Evolutionary conservation across 1,284 basidiomycete species (phyloP).

Genomic region (Malassezia caprae): DNA sequence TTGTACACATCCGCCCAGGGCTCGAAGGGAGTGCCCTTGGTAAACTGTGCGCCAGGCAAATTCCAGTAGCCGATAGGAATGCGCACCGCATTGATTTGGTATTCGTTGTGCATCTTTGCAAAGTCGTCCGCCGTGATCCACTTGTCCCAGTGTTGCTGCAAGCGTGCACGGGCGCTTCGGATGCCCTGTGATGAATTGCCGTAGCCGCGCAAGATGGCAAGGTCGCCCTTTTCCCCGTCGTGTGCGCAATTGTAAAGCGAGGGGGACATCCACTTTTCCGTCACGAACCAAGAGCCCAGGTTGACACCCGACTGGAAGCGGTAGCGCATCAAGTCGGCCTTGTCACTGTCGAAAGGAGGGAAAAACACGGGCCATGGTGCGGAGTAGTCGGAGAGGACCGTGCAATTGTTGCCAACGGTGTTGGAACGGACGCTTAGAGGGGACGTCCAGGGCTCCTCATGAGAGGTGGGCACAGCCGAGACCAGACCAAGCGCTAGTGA

Average conservation of each 20-base stretch:
- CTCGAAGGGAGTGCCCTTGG: constrained; percentile 56
- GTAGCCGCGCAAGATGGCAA: constrained; percentile 51
- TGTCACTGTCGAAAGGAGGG: constrained; percentile 32
- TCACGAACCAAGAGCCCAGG: constrained; percentile 54
- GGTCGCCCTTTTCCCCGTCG: constrained; percentile 53
- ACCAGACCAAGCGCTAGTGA: neutral
- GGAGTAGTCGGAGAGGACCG: constrained; percentile 29
- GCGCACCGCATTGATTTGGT: constrained; percentile 49
- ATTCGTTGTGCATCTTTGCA: constrained; percentile 32
- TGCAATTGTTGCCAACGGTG: constrained; percentile 34
- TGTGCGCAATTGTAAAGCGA: constrained; percentile 60
- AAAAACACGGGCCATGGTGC: constrained; percentile 26
- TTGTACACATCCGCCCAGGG: constrained; percentile 58
- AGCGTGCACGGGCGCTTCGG: constrained; percentile 49
- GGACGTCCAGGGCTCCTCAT: neutral
- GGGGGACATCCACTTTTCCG: constrained; percentile 67
- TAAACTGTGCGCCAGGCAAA: constrained; percentile 47
- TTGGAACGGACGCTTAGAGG: neutral
- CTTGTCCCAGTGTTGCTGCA: constrained; percentile 70
- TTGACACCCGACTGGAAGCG: constrained; percentile 39
- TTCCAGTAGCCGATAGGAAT: constrained; percentile 48
- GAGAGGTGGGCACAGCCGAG: neutral
- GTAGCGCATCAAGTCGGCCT: constrained; percentile 38
- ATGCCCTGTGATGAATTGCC: constrained; percentile 54
- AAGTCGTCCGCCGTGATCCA: constrained; percentile 57